Evolutionary conservation across 2,329 filamentous ascomycete genomes (phyloP), one percentile per base, ranked within the genome.

Genomic region (Penicillium sp.): DNA sequence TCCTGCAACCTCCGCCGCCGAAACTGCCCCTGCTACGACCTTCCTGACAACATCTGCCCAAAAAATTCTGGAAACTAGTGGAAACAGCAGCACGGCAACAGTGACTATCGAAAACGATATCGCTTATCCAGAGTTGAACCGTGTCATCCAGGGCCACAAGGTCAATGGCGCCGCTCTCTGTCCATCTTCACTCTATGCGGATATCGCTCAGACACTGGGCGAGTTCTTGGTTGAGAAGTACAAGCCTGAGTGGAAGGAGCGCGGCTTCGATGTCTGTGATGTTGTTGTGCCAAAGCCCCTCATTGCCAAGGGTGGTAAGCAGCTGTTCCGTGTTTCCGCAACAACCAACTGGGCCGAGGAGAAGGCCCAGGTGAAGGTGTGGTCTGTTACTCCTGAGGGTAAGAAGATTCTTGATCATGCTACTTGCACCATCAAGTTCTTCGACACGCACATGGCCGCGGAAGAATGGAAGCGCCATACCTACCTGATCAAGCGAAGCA

Each of bases 401-500:
- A 75, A 73, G 58, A 72, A 68, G 58, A 67, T 68, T 0, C 55
- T 68, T 4, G 71, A 74, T n/a, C 73, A 75, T 51, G 73, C 71
- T 15, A 63, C 56, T 26, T 75, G 73, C 52, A 60, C 57, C 4
- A 62, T 76, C 52, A 70, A 67, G 35, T 72, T 70, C 58, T 71
- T 69, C 14, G 65, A 71, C 42, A 67, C 64, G 26, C 60, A 51
- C 11, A 54, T 47, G n/a, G 60, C 63, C 1, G 62, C 66, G 41
- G 40, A 53, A 4, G 68, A 71, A 47, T 71, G 79, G 66, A 80
- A 72, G 87, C 86, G 87, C 51, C 82, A 83, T 61, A 81, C 82
- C 62, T 90, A 92, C 68, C 79, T 91, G 33, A 85, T 93, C 68
- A 83, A 85, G 65, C 80, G 79, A 22, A 83, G 85, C 53, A 80